phyloP scores from a whole-genome alignment of 768 basidiomycete genomes.

The Tephrocybe sp. region DNA sequence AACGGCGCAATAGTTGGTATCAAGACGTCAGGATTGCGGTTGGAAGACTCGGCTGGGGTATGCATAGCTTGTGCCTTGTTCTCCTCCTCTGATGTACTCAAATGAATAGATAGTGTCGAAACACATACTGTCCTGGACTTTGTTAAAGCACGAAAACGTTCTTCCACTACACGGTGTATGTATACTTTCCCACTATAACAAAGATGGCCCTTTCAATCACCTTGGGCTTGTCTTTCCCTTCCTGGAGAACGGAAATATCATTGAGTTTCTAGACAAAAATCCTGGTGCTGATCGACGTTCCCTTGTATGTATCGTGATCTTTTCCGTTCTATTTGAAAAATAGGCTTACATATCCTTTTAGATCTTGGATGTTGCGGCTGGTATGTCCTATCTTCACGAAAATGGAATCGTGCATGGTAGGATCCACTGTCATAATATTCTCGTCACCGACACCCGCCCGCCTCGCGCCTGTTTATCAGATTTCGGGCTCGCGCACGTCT shows the following conservation, averaged over 20 bases:
- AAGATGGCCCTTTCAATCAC: not conserved
- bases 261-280: not conserved
- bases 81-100: not conserved
- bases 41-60: not conserved
- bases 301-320: not conserved
- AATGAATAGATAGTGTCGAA: not conserved
- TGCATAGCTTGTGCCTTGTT: not conserved
- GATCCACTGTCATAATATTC: slow-evolving; percentile 1
- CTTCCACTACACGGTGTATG: not conserved
- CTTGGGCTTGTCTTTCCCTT: slow-evolving; percentile 3
- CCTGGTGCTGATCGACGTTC: not conserved
- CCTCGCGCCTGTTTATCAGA: not conserved
- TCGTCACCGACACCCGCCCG: not conserved
- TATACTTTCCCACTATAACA: not conserved
- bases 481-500: not conserved
- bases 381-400: slow-evolving; percentile 10
- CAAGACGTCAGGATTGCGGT: not conserved
- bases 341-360: not conserved
- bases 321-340: not conserved
- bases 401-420: slow-evolving; percentile 2
- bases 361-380: slow-evolving; percentile 1
- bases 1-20: not conserved
- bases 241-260: not conserved
- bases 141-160: not conserved
- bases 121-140: not conserved